Evolutionary conservation across 192 early-diverging fungal species (phyloP).

Genomic region (Dispira simplex): DNA sequence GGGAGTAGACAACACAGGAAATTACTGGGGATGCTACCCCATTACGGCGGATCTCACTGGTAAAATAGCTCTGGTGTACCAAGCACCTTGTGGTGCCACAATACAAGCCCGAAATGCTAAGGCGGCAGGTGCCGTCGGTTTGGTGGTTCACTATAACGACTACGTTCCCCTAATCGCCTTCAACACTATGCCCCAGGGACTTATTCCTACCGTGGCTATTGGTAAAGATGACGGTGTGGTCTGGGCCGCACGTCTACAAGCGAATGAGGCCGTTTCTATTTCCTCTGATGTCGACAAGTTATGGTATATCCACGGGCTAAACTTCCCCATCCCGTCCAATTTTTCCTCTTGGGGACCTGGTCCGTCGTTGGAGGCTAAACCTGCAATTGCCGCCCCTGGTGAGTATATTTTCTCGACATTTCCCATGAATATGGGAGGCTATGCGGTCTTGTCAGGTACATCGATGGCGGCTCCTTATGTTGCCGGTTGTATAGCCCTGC

Average conservation of each 20-base stretch:
- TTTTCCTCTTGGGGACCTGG: background rate
- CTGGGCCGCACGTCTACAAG: background rate
- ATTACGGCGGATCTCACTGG: conserved; percentile 1
- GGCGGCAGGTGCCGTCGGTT: background rate
- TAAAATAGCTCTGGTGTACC: background rate
- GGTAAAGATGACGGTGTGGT: background rate
- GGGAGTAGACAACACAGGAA: background rate
- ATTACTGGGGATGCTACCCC: conserved; percentile 6
- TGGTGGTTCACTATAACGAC: background rate
- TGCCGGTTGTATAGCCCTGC: background rate
- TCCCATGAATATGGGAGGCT: background rate
- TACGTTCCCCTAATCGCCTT: background rate
- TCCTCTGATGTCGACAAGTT: background rate
- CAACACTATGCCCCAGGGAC: background rate
- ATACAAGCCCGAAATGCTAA: background rate
- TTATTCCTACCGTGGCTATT: background rate
- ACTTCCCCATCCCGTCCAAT: background rate
- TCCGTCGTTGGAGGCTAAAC: background rate
- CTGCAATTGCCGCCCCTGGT: background rate
- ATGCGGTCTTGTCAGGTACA: background rate
- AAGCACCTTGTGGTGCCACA: no score
- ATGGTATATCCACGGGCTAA: background rate
- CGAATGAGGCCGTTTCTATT: background rate
- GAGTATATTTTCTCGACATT: background rate
- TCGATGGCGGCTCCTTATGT: background rate